phyloP scores from a whole-genome alignment of 768 basidiomycete genomes.

The Lactarius vividus region DNA sequence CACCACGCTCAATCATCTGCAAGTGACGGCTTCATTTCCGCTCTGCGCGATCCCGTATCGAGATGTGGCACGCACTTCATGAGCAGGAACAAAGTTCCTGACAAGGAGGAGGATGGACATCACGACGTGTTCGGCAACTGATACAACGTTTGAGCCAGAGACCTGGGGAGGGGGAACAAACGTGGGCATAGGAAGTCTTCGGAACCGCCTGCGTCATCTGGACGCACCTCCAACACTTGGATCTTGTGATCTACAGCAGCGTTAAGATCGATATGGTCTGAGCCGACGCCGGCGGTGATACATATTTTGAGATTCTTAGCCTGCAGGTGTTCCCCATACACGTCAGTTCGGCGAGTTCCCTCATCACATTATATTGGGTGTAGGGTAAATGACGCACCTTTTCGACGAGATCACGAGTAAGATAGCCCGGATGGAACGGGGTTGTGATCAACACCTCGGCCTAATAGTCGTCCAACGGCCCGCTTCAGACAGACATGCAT shows the following conservation, averaged over 20 bases:
- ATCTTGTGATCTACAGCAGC: constrained; percentile 78
- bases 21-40: neutral
- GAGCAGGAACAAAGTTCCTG: constrained; percentile 84
- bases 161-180: constrained; percentile 42
- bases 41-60: neutral
- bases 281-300: constrained; percentile 88
- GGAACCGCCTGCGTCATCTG: constrained; percentile 7
- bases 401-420: constrained; percentile 67
- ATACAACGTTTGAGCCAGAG: constrained; percentile 86
- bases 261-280: constrained; percentile 88
- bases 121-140: constrained; percentile 87
- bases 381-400: constrained; percentile 44
- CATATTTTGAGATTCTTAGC: constrained; percentile 89
- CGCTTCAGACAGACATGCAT: constrained; percentile 3
- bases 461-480: constrained; percentile 37
- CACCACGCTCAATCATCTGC: constrained; percentile 77
- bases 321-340: constrained; percentile 35
- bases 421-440: constrained; percentile 84
- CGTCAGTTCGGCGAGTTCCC: constrained; percentile 15
- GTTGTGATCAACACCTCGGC: constrained; percentile 81
- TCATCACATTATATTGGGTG: neutral
- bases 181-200: constrained; percentile 13
- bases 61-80: constrained; percentile 52
- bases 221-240: constrained; percentile 66
- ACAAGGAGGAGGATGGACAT: constrained; percentile 91